Conservation (phyloP, 805 yeast species). For the Wickerhamomyces silvicola region DNA sequence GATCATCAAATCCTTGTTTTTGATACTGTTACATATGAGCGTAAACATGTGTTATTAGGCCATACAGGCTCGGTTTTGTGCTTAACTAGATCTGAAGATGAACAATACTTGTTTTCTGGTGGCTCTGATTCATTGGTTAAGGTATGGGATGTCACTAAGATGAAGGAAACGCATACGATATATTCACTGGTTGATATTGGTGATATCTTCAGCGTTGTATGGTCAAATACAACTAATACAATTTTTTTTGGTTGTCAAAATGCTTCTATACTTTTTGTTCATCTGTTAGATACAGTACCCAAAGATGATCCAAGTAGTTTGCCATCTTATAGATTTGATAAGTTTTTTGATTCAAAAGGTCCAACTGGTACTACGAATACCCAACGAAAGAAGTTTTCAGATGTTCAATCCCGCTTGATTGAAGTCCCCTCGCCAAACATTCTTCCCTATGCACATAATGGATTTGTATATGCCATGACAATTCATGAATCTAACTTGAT, state of each 20-base stretch:
- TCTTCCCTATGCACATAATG: slow-evolving; percentile 82
- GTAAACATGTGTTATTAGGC: slow-evolving; percentile 46
- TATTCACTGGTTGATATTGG: slow-evolving; percentile 88
- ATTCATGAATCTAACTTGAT: slow-evolving; percentile 35
- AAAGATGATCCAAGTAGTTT: slow-evolving; percentile 29
- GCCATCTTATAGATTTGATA: slow-evolving; percentile 68
- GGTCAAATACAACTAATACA: slow-evolving; percentile 53
- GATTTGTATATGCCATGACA: slow-evolving; percentile 70
- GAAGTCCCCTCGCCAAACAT: slow-evolving; percentile 66
- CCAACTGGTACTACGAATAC: slow-evolving; percentile 54
- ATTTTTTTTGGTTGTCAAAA: slow-evolving; percentile 88
- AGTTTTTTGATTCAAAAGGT: slow-evolving; percentile 86
- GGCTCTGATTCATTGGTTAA: slow-evolving; percentile 87
- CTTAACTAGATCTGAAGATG: slow-evolving; percentile 46
- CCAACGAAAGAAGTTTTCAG: neutral
- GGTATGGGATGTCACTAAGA: slow-evolving; percentile 61
- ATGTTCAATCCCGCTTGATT: slow-evolving; percentile 31
- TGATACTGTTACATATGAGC: slow-evolving; percentile 60
- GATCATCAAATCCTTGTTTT: slow-evolving; percentile 70
- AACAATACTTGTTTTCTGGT: slow-evolving; percentile 66
- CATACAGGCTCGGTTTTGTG: slow-evolving; percentile 74
- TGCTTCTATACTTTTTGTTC: slow-evolving; percentile 77
- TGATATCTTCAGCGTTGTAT: slow-evolving; percentile 79
- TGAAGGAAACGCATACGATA: slow-evolving; percentile 57
- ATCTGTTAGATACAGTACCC: slow-evolving; percentile 23